Percentiles rank a stretch among this genome's conserved stretches.
phyloP scores from a whole-genome alignment of 2,329 filamentous ascomycete species.

The Dendrostoma leiphaemia region DNA sequence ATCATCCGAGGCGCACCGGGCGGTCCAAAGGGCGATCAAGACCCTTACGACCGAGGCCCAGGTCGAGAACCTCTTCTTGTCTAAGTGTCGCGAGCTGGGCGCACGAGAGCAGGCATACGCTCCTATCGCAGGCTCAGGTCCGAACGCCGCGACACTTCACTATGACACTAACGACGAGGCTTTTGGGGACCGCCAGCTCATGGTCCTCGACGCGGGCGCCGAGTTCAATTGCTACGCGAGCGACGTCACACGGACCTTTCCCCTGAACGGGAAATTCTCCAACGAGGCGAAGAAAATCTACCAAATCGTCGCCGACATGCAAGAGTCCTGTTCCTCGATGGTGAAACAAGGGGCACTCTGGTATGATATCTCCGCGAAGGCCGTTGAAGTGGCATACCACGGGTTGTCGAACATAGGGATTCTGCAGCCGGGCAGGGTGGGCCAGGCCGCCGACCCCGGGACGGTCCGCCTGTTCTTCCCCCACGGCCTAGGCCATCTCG shows the following conservation, averaged over 20 bases:
- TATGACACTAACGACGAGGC: conserved; percentile 78
- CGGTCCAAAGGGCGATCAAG: conserved; percentile 64
- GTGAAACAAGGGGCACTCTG: conserved; percentile 69
- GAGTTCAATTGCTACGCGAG: conserved; percentile 85
- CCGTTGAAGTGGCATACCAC: conserved; percentile 68
- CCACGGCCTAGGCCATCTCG: conserved; percentile 73
- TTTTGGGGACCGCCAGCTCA: conserved; percentile 66
- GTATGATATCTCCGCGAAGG: conserved; percentile 69
- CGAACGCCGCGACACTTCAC: conserved; percentile 83
- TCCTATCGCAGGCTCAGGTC: conserved; percentile 81
- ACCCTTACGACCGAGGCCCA: conserved; percentile 74
- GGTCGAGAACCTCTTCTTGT: conserved; percentile 75
- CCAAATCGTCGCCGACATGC: conserved; percentile 77
- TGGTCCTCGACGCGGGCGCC: conserved; percentile 84
- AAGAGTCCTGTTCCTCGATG: conserved; percentile 67
- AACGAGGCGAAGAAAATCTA: conserved; percentile 72
- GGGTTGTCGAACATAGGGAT: conserved; percentile 73
- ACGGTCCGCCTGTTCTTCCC: conserved; percentile 65
- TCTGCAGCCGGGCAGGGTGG: conserved; percentile 56
- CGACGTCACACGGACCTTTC: conserved; percentile 87
- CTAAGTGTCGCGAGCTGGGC: conserved; percentile 68
- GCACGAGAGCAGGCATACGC: conserved; percentile 81
- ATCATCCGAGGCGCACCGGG: conserved; percentile 73
- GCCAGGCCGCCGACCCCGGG: conserved; percentile 52
- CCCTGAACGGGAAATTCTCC: conserved; percentile 67